Conservation (phyloP, 139 green algal genomes). For the Coelastrella sp. region DNA sequence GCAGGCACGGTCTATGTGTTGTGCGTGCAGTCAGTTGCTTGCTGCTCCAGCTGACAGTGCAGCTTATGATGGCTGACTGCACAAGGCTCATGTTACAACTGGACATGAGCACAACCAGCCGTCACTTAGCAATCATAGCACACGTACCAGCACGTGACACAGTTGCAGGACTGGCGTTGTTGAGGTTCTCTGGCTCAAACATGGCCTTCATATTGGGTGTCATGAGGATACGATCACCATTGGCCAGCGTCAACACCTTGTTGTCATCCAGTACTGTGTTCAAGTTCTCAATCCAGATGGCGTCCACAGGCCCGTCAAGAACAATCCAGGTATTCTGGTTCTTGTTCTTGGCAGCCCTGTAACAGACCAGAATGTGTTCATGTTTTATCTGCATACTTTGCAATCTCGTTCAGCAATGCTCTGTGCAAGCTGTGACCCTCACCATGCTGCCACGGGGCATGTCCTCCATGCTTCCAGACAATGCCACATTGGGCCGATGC, state of each 20-base stretch:
- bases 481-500: too few relatives aligned
- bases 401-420: not conserved
- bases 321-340: slow-evolving; percentile 97
- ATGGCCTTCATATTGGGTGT: slow-evolving; percentile 92
- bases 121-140: not conserved
- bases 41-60: too few relatives aligned
- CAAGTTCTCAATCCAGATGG: slow-evolving; percentile 99
- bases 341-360: slow-evolving; percentile 86
- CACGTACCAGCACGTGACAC: slow-evolving; percentile 84
- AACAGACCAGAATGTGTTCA: not conserved
- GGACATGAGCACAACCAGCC: not conserved
- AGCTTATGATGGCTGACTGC: too few relatives aligned
- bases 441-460: not conserved
- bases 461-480: too few relatives aligned
- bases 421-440: not conserved
- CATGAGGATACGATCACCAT: slow-evolving; percentile 97
- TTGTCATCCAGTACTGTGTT: slow-evolving; percentile 99
- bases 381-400: too few relatives aligned
- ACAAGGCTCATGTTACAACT: too few relatives aligned
- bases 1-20: not conserved
- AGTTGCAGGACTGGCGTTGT: slow-evolving; percentile 95
- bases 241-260: slow-evolving; percentile 97
- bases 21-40: not conserved
- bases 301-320: slow-evolving; percentile 96
- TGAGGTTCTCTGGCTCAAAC: slow-evolving; percentile 97